A percentile compares a stretch with the other conserved stretches of the same genome.
Conservation (phyloP, 108 stramenopile genomes). For the Nitzschia sp. region DNA sequence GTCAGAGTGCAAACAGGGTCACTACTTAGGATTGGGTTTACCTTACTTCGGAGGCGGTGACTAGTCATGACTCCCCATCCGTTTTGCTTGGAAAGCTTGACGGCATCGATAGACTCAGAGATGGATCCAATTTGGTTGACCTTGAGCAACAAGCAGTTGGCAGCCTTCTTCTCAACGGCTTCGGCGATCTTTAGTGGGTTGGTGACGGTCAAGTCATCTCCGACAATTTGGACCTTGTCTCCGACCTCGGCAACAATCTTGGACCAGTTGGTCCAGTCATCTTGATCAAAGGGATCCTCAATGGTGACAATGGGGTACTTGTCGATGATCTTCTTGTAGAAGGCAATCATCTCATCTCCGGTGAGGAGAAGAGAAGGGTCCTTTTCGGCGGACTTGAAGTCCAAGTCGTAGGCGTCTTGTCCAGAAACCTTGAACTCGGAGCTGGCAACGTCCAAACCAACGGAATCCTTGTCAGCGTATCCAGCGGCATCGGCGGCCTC, state of each 20-base stretch:
- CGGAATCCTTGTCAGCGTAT: slow-evolving; percentile 92
- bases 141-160: slow-evolving; percentile 98
- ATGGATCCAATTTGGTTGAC: slow-evolving; percentile 99
- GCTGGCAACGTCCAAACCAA: slow-evolving; percentile 98
- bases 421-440: slow-evolving; percentile 96
- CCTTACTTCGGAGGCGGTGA: too few species aligned
- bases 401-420: slow-evolving; percentile 96
- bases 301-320: slow-evolving; percentile 99
- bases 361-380: slow-evolving; percentile 79
- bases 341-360: slow-evolving; percentile 92
- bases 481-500: slow-evolving; percentile 94
- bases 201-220: slow-evolving; percentile 98
- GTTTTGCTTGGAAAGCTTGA: slow-evolving; percentile 95
- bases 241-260: slow-evolving; percentile 89
- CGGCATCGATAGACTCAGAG: slow-evolving; percentile 98
- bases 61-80: slow-evolving; percentile 99
- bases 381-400: slow-evolving; percentile 91
- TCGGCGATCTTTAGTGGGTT: slow-evolving; percentile 95
- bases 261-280: slow-evolving; percentile 97
- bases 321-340: slow-evolving; percentile 88
- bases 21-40: too few species aligned
- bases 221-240: slow-evolving; percentile 93
- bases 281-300: slow-evolving; percentile 99
- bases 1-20: too few species aligned
- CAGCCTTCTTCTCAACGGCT: slow-evolving; percentile 88